Evolutionary conservation across 108 stramenopile species (phyloP).

Genomic region (Schizochytrium sp.): DNA sequence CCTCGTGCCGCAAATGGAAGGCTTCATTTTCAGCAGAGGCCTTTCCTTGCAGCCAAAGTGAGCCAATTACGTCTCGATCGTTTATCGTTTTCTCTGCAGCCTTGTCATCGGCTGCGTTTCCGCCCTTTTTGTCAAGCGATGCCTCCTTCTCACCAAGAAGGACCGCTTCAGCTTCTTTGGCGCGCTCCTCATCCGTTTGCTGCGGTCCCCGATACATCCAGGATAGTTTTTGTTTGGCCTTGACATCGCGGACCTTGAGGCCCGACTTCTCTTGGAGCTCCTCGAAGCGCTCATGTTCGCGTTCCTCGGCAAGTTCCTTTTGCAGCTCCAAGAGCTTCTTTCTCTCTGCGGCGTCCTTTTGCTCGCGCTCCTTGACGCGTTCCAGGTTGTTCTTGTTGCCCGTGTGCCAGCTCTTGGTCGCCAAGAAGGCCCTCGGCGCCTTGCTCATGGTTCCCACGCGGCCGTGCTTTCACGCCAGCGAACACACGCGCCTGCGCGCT

Average conservation of each 20-base stretch:
- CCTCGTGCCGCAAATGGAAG: neutral
- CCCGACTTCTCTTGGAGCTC: neutral
- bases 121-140: neutral
- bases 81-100: neutral
- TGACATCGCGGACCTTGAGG: neutral
- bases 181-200: neutral
- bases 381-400: neutral
- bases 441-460: neutral
- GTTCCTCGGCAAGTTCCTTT: constrained; percentile 2
- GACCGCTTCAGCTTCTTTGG: neutral
- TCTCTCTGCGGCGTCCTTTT: neutral
- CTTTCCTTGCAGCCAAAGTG: neutral
- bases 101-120: neutral
- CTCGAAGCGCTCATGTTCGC: neutral
- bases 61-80: neutral
- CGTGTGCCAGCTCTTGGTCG: constrained; percentile 10
- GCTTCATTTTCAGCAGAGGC: neutral
- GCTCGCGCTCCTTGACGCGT: neutral
- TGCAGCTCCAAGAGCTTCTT: constrained; percentile 10
- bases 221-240: neutral
- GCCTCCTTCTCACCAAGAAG: neutral
- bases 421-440: neutral
- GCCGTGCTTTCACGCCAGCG: too few species aligned
- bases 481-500: too few species aligned
- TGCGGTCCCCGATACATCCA: constrained; percentile 1